Evolutionary conservation across 768 basidiomycete species (phyloP).

Genomic region (Lactarius trivialis): DNA sequence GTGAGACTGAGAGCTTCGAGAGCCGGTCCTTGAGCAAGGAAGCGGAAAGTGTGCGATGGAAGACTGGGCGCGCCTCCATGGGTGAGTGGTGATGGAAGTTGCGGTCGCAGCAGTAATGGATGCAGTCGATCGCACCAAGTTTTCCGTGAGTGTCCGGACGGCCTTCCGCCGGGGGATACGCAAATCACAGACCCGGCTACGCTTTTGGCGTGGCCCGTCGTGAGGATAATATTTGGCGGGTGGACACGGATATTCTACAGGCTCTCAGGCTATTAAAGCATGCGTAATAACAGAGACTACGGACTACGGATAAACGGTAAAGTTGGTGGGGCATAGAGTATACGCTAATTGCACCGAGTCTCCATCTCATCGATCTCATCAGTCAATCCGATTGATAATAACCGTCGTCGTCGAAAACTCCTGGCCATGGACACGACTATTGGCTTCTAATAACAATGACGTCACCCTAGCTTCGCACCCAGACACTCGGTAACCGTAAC

Average conservation of each 20-base stretch:
- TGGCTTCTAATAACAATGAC: not conserved
- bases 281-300: not conserved
- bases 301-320: not conserved
- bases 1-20: slow-evolving; percentile 43
- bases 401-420: not conserved
- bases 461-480: not conserved
- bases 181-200: slow-evolving; percentile 11
- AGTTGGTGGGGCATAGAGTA: not conserved
- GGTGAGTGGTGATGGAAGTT: not conserved
- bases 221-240: not conserved
- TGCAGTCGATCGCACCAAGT: not conserved
- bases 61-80: slow-evolving; percentile 20
- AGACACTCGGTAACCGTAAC: not conserved
- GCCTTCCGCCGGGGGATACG: not conserved
- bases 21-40: slow-evolving; percentile 55
- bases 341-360: not conserved
- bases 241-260: too few relatives aligned
- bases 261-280: too few relatives aligned
- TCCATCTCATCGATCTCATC: not conserved
- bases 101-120: not conserved
- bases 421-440: not conserved
- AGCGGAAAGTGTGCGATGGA: slow-evolving; percentile 51
- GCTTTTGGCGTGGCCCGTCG: not conserved
- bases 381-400: not conserved
- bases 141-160: not conserved